These are phyloP conservation scores for Trichoderma polysporum DNA, from an alignment of 2,329 filamentous ascomycete genomes.

Conservation along the genomic window DNA sequence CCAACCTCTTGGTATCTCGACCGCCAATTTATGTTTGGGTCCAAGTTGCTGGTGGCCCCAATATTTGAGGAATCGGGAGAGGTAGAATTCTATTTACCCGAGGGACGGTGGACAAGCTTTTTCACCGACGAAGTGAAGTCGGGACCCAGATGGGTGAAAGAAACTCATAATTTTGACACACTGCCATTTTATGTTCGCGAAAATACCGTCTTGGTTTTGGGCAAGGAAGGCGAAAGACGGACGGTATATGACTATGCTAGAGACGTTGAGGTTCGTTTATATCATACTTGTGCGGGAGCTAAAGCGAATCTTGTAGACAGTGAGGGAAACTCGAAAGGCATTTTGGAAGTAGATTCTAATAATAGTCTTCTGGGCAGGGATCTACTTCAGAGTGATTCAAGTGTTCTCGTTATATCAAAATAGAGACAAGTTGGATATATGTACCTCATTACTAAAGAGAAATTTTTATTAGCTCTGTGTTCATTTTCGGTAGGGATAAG, in stretches of 20 bases:
- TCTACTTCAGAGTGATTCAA: background rate
- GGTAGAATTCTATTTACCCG: slow-evolving; percentile 64
- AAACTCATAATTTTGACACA: slow-evolving; percentile 58
- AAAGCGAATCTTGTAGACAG: slow-evolving; percentile 44
- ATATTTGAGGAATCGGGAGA: slow-evolving; percentile 62
- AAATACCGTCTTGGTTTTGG: slow-evolving; percentile 49
- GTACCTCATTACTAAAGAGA: background rate
- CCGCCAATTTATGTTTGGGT: slow-evolving; percentile 72
- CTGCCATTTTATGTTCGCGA: slow-evolving; percentile 60
- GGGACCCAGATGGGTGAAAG: slow-evolving; percentile 58
- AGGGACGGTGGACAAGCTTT: slow-evolving; percentile 48
- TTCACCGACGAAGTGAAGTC: slow-evolving; percentile 50
- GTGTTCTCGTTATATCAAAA: background rate
- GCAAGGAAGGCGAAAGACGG: slow-evolving; percentile 39
- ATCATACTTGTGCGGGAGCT: slow-evolving; percentile 43
- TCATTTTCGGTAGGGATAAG: too few species aligned
- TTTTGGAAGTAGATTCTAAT: background rate
- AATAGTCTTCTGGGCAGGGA: background rate
- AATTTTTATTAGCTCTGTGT: background rate
- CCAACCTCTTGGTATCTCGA: slow-evolving; percentile 67
- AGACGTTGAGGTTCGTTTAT: slow-evolving; percentile 50
- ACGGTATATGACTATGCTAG: slow-evolving; percentile 47
- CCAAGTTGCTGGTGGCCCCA: slow-evolving; percentile 61
- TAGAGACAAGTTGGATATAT: background rate
- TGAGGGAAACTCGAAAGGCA: slow-evolving; percentile 35